Evolutionary conservation across 495 filamentous ascomycete genomes (phyloP).

Genomic region (Hypoxylon fuscum): DNA sequence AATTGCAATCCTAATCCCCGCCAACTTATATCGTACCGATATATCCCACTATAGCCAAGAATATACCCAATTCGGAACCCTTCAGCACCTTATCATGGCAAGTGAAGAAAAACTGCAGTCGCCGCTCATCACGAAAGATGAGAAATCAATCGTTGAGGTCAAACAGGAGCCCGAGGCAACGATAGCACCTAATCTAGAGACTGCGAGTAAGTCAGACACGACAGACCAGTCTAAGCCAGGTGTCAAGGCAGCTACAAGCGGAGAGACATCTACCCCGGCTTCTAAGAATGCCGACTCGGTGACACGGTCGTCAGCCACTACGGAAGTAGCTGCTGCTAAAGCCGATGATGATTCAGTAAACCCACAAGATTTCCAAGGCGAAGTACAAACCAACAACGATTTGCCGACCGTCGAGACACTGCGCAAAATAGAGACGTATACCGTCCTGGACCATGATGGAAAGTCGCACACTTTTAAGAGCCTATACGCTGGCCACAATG

Average conservation of each 20-base stretch:
- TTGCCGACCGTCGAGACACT: slow-evolving; percentile 60
- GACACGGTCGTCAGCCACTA: background rate
- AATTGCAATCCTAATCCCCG: slow-evolving; percentile 8
- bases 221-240: slow-evolving; percentile 5
- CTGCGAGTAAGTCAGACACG: slow-evolving; percentile 5
- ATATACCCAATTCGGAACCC: slow-evolving; percentile 2
- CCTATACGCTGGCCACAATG: slow-evolving; percentile 68
- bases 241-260: slow-evolving; percentile 10
- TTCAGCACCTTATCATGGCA: slow-evolving; percentile 9
- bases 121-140: background rate
- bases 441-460: slow-evolving; percentile 71
- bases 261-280: slow-evolving; percentile 9
- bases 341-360: slow-evolving; percentile 23
- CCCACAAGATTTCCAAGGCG: slow-evolving; percentile 55
- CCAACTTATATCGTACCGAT: slow-evolving; percentile 10
- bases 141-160: slow-evolving; percentile 4
- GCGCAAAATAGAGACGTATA: slow-evolving; percentile 62
- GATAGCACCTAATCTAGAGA: slow-evolving; percentile 26
- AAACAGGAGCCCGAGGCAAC: slow-evolving; percentile 40
- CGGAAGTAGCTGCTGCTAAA: slow-evolving; percentile 1
- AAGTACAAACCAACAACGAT: slow-evolving; percentile 60
- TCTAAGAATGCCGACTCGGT: slow-evolving; percentile 7
- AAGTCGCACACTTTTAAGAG: slow-evolving; percentile 71
- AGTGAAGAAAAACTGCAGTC: slow-evolving; percentile 12
- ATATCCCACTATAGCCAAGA: slow-evolving; percentile 2